phyloP scores from a whole-genome alignment of 1,284 basidiomycete species.

The Trametes pubescens region DNA sequence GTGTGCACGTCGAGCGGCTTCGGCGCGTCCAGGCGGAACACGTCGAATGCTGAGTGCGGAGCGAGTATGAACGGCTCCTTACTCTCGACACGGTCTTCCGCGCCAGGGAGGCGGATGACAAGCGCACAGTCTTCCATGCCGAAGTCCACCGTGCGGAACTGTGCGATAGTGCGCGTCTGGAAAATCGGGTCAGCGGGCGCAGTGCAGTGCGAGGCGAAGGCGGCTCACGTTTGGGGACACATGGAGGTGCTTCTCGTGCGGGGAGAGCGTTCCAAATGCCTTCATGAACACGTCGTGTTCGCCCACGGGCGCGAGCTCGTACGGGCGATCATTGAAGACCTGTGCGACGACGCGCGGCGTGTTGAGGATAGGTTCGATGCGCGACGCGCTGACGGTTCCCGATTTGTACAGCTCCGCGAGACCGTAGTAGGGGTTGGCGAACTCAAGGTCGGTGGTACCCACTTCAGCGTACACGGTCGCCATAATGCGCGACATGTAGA shows the following conservation, averaged over 20 bases:
- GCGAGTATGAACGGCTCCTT: constrained; percentile 32
- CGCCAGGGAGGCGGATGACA: constrained; percentile 35
- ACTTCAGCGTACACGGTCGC: constrained; percentile 27
- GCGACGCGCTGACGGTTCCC: constrained; percentile 31
- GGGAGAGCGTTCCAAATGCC: constrained; percentile 33
- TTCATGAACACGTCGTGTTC: constrained; percentile 34
- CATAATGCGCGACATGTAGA: constrained; percentile 35
- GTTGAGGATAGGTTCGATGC: constrained; percentile 35
- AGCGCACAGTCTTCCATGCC: constrained; percentile 42
- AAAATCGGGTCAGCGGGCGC: not conserved
- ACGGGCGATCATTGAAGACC: constrained; percentile 32
- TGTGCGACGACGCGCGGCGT: constrained; percentile 36
- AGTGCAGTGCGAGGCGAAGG: not conserved
- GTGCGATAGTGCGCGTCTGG: constrained; percentile 36
- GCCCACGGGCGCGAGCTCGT: constrained; percentile 35
- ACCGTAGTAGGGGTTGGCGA: constrained; percentile 38
- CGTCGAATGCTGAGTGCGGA: constrained; percentile 25
- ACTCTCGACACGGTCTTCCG: constrained; percentile 30
- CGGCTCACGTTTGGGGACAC: constrained; percentile 29
- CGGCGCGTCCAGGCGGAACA: constrained; percentile 32
- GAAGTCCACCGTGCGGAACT: constrained; percentile 39
- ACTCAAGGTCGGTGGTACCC: constrained; percentile 29
- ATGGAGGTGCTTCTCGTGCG: constrained; percentile 36
- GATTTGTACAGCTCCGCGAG: constrained; percentile 38
- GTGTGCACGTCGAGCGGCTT: constrained; percentile 32